A percentile compares a stretch with the other conserved stretches of the same genome.
Conservation (phyloP, 2,329 filamentous ascomycete genomes). For the Botrytis medusae region DNA sequence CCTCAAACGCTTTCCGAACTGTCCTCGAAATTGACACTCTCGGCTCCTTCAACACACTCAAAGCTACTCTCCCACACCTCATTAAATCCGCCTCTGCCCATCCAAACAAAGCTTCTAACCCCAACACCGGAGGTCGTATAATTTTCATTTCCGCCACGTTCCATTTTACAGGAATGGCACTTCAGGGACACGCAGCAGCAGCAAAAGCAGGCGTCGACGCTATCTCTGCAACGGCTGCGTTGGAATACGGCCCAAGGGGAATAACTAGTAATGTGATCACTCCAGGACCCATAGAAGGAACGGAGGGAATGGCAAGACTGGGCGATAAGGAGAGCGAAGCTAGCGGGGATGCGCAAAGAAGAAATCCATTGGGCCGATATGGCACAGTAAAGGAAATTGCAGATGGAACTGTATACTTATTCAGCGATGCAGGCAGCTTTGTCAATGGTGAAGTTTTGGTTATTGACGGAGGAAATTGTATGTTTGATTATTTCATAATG, state of each 20-base stretch:
- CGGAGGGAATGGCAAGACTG: conserved; percentile 74
- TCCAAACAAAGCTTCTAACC: conserved; percentile 59
- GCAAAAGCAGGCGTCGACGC: conserved; percentile 92
- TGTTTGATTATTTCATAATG: not conserved
- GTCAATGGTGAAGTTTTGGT: conserved; percentile 82
- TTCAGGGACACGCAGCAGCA: conserved; percentile 87
- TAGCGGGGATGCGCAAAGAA: conserved; percentile 38
- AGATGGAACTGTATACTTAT: conserved; percentile 86
- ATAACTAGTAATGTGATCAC: conserved; percentile 86
- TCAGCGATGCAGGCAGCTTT: conserved; percentile 81
- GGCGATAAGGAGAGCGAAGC: conserved; percentile 37
- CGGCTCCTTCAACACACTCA: conserved; percentile 92
- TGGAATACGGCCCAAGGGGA: conserved; percentile 88
- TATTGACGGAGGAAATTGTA: conserved; percentile 55
- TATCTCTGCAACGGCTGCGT: conserved; percentile 72
- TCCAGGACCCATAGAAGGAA: conserved; percentile 74
- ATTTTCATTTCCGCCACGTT: conserved; percentile 89
- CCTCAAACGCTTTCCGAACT: conserved; percentile 85
- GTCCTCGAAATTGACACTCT: conserved; percentile 97
- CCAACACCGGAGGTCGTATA: conserved; percentile 71
- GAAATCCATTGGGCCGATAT: conserved; percentile 71
- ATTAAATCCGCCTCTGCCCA: conserved; percentile 65
- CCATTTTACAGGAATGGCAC: conserved; percentile 81
- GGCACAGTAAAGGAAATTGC: conserved; percentile 85
- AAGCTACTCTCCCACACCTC: conserved; percentile 83